Evolutionary conservation across 1,284 basidiomycete genomes (phyloP), one percentile per base, ranked within the genome.

Genomic region (Pterulicium gracile): DNA sequence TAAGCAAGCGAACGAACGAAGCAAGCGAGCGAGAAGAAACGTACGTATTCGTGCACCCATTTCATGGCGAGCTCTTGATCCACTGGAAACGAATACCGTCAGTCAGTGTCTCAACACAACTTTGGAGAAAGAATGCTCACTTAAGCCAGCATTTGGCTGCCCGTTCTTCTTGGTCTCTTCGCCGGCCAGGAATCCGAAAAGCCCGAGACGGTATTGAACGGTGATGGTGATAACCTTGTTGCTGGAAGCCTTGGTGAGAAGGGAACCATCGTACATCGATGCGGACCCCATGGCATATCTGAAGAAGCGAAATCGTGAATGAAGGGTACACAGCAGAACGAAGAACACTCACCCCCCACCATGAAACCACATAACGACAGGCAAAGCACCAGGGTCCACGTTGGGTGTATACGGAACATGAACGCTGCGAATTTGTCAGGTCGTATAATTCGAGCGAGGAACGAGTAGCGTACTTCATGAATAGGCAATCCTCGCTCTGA

Each of bases 141-240:
- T 51, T 7, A 62, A 48, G 2, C 61, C 58, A 18, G 54, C 58
- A 3, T 62, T 62, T 24, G 60, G 49, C 2, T 47, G 52, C 15
- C 58, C 62, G 0, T 48, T 44, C 10, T 49, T 47, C 35, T 58
- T 55, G 4, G 60, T 43, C 18, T 54, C 55, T 3, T 50, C 41
- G 2, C 61, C 55, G 32, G 59, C 22, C 0, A 63, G 51, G 43
- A 62, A 63, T 1, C 61, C 69, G 42, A 67, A 70, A n/a, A 62
- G 50, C 2, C 69, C 69, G 0, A 72, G 54, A 19, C 68, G 60
- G 47, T 70, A 69, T 51, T 70, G 66, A 14, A 68, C 58, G 12
- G 60, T 46, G 3, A 72, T 65, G 1, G 58, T 60, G 1, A 72
- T 45, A 4, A 65, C 55, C 3, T 56, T 56, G 14, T 61, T 51